Base-by-base conservation (phyloP, 306 rosid genomes). In the Vicia villosa region DNA sequence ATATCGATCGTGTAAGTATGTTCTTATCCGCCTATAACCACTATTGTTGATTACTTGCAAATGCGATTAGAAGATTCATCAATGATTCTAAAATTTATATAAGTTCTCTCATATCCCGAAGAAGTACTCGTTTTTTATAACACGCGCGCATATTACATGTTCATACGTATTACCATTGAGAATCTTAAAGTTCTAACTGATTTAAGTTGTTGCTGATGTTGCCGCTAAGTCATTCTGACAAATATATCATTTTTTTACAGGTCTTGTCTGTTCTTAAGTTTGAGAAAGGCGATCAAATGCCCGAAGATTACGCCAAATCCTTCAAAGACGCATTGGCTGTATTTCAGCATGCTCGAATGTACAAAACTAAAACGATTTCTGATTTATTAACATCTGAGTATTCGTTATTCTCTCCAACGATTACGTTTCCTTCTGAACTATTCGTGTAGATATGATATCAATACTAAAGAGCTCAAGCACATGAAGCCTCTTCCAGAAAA, bases 331-430 rank as follows among this genome's bases (percentile, higher is more conserved):
- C 98, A 45, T 52, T 89, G 65, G 83, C 98, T 9, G 97, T 90
- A 63, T 93, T 93, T 67, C 92, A 83, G 68, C 91, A 93, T 62
- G 98, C 98, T 81, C 86, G 80, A 81, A 87, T 93, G 98, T 93
- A 40, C 41, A 54, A 70, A 20, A 42, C 57, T 20, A 45, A 20
- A 52, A 51, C 51, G 10, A 8, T 8, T 38, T 57, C 22, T 72
- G 36, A 36, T 40, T 62, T 66, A 34, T 40, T 40, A 15, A 32
- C 4, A 34, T 57, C 38, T 5, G 22, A 64, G 5, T 45, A 62
- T 54, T 15, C 54, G n/a, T 24, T 34, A 20, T 63, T 63, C 65
- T 68, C 11, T 21, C 8, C 55, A 70, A 26, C 67, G 67, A 50
- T 40, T 46, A 38, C 50, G 66, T 51, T 65, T 72, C 63, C 67